Conservation (phyloP, 1,284 basidiomycete genomes). For the Trametes versicolor region DNA sequence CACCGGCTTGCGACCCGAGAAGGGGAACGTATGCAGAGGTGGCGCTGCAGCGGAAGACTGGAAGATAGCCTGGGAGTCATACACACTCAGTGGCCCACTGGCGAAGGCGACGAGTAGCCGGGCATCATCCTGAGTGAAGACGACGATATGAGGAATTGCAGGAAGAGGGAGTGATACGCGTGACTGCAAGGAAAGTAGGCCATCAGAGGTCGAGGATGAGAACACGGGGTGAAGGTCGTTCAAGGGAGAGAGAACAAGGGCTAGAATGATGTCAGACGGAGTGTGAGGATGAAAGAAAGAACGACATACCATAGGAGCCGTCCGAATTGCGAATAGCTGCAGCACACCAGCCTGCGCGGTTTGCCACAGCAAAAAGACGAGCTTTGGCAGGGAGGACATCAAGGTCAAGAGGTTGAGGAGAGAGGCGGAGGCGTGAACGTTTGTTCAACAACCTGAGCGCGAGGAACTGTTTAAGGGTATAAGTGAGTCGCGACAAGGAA, state of each 20-base stretch:
- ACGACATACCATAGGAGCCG: constrained; percentile 48
- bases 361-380: constrained; percentile 64
- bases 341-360: constrained; percentile 71
- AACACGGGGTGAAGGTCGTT: constrained; percentile 63
- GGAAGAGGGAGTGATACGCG: constrained; percentile 58
- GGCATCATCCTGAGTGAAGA: constrained; percentile 66
- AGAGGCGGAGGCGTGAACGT: constrained; percentile 67
- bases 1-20: constrained; percentile 52
- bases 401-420: constrained; percentile 56
- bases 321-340: constrained; percentile 56
- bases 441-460: constrained; percentile 63
- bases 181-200: constrained; percentile 54
- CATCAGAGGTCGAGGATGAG: constrained; percentile 46
- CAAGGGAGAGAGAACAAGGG: constrained; percentile 65
- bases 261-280: constrained; percentile 46
- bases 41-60: constrained; percentile 51
- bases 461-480: constrained; percentile 50
- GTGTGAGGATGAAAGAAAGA: background rate
- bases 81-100: constrained; percentile 66
- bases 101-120: constrained; percentile 67
- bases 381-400: constrained; percentile 50
- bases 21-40: constrained; percentile 59
- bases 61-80: constrained; percentile 61
- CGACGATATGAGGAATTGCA: constrained; percentile 59
- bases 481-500: background rate